Conservation (phyloP, 1,284 basidiomycete species). For the Irpex lacteus region DNA sequence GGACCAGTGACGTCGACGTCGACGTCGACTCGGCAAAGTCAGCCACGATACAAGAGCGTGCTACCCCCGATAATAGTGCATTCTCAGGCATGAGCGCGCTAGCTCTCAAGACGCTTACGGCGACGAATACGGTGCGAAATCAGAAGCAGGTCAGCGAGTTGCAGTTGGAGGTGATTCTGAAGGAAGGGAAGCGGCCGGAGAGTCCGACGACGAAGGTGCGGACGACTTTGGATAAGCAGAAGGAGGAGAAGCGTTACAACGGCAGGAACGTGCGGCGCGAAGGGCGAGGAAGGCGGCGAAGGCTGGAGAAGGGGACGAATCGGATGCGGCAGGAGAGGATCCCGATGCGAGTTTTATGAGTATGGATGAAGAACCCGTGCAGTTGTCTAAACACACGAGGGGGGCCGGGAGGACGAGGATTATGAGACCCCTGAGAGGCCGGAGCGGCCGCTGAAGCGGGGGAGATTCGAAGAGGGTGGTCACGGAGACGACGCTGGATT, state of each 20-base stretch:
- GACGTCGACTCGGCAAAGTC: constrained; percentile 31
- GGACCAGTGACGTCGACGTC: no score
- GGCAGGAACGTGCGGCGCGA: constrained; percentile 65
- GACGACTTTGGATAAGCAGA: constrained; percentile 68
- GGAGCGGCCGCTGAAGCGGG: constrained; percentile 32
- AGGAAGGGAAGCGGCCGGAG: constrained; percentile 70
- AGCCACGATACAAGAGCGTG: constrained; percentile 38
- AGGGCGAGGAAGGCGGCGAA: constrained; percentile 51
- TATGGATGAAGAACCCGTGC: constrained; percentile 26
- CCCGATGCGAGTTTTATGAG: constrained; percentile 26
- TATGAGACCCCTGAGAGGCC: constrained; percentile 62
- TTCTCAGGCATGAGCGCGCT: constrained; percentile 64
- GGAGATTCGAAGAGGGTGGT: constrained; percentile 34
- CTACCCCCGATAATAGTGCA: constrained; percentile 37
- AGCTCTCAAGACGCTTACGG: constrained; percentile 66
- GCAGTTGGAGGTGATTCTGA: constrained; percentile 66
- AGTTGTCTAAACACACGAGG: constrained; percentile 38
- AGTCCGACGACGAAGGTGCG: constrained; percentile 76
- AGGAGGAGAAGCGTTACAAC: constrained; percentile 62
- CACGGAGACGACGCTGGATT: constrained; percentile 7
- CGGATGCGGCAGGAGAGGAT: constrained; percentile 18
- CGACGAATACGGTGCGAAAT: constrained; percentile 66
- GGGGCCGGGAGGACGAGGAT: constrained; percentile 81
- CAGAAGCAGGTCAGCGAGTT: constrained; percentile 60
- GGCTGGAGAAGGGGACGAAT: constrained; percentile 11